phyloP scores from a whole-genome alignment of 2,329 filamentous ascomycete species.

The Meredithiella fracta region DNA sequence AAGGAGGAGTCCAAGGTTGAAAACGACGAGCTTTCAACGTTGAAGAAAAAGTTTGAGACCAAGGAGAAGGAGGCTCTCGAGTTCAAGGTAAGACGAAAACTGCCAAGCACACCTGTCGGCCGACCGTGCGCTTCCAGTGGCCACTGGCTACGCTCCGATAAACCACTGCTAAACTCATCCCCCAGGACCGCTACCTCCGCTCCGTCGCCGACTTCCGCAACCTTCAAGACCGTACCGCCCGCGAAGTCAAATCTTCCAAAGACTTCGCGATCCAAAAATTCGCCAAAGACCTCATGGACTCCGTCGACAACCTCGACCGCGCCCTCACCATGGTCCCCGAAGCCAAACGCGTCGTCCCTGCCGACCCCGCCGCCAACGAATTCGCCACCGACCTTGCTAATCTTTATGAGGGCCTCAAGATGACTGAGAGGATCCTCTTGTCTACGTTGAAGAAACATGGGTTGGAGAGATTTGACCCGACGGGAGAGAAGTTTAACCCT shows the following conservation, averaged over 20 bases:
- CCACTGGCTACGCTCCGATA: too few relatives aligned
- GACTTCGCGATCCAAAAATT: conserved; percentile 95
- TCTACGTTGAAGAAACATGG: conserved; percentile 85
- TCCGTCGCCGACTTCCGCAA: conserved; percentile 94
- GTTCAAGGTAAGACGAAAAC: conserved; percentile 50
- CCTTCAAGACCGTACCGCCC: conserved; percentile 83
- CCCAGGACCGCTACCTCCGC: conserved; percentile 83
- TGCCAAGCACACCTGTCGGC: background rate
- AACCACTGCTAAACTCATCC: background rate
- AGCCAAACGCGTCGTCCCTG: conserved; percentile 34
- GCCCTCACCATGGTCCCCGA: conserved; percentile 64
- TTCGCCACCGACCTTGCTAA: conserved; percentile 56
- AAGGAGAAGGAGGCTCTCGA: conserved; percentile 45
- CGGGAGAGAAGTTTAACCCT: conserved; percentile 79
- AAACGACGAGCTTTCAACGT: conserved; percentile 25
- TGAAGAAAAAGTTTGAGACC: conserved; percentile 36
- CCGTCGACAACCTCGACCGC: conserved; percentile 92
- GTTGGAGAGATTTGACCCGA: conserved; percentile 72
- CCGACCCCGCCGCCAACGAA: conserved; percentile 26
- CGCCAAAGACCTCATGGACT: conserved; percentile 86
- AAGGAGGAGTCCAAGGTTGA: conserved; percentile 16
- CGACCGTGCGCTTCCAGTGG: too few relatives aligned
- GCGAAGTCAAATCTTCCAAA: conserved; percentile 71
- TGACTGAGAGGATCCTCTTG: conserved; percentile 85
- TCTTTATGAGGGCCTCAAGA: conserved; percentile 78